Base-by-base conservation (phyloP, 768 basidiomycete genomes). In the Boletus speciosus region DNA sequence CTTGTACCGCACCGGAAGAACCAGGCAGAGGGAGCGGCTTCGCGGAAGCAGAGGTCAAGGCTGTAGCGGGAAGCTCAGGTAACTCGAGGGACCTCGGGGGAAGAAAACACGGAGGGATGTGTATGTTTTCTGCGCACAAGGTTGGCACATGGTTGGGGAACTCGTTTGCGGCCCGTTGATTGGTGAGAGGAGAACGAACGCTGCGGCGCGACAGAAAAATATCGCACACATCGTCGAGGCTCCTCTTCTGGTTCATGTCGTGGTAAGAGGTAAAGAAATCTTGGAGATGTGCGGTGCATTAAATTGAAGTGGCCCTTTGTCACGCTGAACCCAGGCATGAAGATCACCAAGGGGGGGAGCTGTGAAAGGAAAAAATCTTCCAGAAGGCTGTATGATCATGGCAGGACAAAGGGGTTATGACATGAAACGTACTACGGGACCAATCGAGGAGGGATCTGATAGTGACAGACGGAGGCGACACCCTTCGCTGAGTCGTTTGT, bases 211-310 rank as follows among this genome's bases (percentile, higher is more conserved):
- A 66, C 34, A 70, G 50, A 43, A 69, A 67, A 9, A 70, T 35
- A 49, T 58, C 50, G 58, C 70, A 70, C 1, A 65, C 59, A 47
- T 70, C 69, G 47, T 68, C 71, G 49, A 70, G 66, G 52, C 71
- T 72, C 42, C 41, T 54, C 42, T 52, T 62, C 51, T 57, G 59
- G 54, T 21, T 52, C 69, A 70, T 72, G 56, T 61, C 14, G 54
- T 47, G 56, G 64, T 59, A 35, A 51, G 47, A 58, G 41, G 46
- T 55, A 59, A 63, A 54, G 58, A 47, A 16, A 34, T 5, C 23
- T 21, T 40, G 43, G 49, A 49, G 43, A 49, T 23, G 23, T 12
- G 40, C 9, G 14, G 29, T 21, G 52, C 54, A 55, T 57, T 57
- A 54, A 59, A 54, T 34, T 25, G 31, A 40, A 47, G 27, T 32